Evolutionary conservation across 2,329 filamentous ascomycete genomes (phyloP).

Genomic region (Fusarium odoratissimum): DNA sequence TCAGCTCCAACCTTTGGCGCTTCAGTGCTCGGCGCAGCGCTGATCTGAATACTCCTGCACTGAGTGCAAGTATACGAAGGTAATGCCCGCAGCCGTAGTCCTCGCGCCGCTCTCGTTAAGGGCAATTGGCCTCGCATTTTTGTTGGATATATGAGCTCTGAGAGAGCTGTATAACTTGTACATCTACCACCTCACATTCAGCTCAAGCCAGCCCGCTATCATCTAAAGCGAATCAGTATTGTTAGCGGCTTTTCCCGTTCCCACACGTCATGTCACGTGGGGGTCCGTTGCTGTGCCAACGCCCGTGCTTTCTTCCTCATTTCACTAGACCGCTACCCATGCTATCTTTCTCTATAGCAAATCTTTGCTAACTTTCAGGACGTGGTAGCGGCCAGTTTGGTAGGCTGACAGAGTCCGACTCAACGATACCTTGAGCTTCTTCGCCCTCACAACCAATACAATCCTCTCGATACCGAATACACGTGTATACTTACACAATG

Average conservation of each 20-base stretch:
- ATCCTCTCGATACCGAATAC: conserved; percentile 19
- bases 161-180: conserved; percentile 33
- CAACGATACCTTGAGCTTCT: conserved; percentile 26
- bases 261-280: conserved; percentile 46
- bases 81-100: conserved; percentile 45
- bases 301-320: conserved; percentile 15
- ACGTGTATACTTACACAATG: conserved; percentile 53
- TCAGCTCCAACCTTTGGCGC: conserved; percentile 63
- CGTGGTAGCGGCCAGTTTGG: conserved; percentile 40
- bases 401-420: conserved; percentile 42
- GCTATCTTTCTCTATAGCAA: conserved; percentile 31
- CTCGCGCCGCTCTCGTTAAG: conserved; percentile 51
- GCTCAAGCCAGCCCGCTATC: conserved; percentile 3
- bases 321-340: conserved; percentile 25
- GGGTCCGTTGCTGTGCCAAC: conserved; percentile 39
- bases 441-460: conserved; percentile 16
- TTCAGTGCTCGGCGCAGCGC: conserved; percentile 68
- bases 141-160: conserved; percentile 40
- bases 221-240: conserved; percentile 34
- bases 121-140: conserved; percentile 59
- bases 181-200: conserved; percentile 27
- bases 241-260: conserved; percentile 49
- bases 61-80: conserved; percentile 61
- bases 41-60: conserved; percentile 72
- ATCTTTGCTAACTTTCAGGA: conserved; percentile 35